Percentiles rank a stretch among this genome's conserved stretches.
Evolutionary conservation across 768 basidiomycete genomes (phyloP).

Genomic region (Pleurotus citrinopileatus): DNA sequence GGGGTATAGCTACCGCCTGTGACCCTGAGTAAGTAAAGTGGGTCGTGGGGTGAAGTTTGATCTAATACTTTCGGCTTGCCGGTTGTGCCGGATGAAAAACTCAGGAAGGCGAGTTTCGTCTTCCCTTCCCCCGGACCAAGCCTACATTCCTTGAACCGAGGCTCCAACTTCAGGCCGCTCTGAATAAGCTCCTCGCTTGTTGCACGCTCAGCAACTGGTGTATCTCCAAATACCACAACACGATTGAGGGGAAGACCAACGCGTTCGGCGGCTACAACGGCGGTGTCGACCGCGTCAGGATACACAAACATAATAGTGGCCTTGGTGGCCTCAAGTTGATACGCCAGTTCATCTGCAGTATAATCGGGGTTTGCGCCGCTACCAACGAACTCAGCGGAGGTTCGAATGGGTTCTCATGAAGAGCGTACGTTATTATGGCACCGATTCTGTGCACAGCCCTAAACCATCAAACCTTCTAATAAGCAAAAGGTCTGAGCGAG

Average conservation of each 20-base stretch:
- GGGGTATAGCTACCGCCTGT: constrained; percentile 60
- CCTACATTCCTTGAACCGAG: constrained; percentile 45
- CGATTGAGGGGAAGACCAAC: constrained; percentile 37
- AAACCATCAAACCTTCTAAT: no score
- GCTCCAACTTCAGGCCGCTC: constrained; percentile 38
- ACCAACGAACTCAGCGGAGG: not conserved
- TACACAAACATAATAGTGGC: constrained; percentile 46
- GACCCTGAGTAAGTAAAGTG: not conserved
- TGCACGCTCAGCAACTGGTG: not conserved
- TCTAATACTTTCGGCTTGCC: constrained; percentile 64
- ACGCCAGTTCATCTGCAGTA: constrained; percentile 13
- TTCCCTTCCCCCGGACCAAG: constrained; percentile 59
- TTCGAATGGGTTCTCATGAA: not conserved
- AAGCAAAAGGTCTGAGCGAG: no score
- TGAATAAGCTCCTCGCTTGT: constrained; percentile 43
- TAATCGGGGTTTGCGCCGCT: constrained; percentile 16
- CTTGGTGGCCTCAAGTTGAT: constrained; percentile 18
- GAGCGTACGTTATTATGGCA: constrained; percentile 18
- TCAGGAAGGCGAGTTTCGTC: constrained; percentile 67
- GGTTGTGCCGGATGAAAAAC: constrained; percentile 74
- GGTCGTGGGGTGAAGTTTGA: not conserved
- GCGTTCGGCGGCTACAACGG: constrained; percentile 37
- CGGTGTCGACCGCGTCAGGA: constrained; percentile 40
- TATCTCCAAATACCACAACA: constrained; percentile 40
- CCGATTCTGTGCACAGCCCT: constrained; percentile 25